Base-by-base conservation (phyloP, 73 alveolate genomes). In the Tetrahymena borealis region DNA sequence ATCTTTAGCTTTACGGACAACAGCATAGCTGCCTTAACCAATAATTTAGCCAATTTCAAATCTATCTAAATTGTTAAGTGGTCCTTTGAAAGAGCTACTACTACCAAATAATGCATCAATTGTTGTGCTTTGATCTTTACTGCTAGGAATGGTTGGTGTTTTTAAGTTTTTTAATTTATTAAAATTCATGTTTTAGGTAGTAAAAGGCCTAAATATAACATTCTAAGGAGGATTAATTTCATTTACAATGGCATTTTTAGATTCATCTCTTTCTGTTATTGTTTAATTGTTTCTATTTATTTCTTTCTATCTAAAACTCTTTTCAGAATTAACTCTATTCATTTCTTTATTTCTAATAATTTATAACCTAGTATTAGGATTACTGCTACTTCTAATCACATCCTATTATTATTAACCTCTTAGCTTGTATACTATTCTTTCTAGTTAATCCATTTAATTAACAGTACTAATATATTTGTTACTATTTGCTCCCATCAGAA, bases 1-100 rank as follows among this genome's bases (percentile, higher is more conserved):
- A 60, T 94, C 96, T 33, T 41, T 38, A 24, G 95, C 97, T 35
- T 31, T 32, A 41, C 94, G 91, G 42, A 96, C 98, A 0, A 40
- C 93, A n/a, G 96, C 98, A 93, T 90, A 96, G 28, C 95, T 96
- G 32, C 98, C 98, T 7, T 39, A n/a, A 9, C 98, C 98, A 33
- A 95, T 60, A 8, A 40, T 94, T 92, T 90, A 94, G 78, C 77
- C 98, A 96, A 91, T 39, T 38, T 38, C 41, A 39, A 38, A 90
- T 39, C 90, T 39, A 39, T 90, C 91, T 15, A 90, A 32, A 33
- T 40, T 90, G 11, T 39, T 90, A 24, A 60, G 35, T 18, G 85
- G n/a, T 6, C 85, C 85, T 60, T n/a, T 60, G 13, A 60, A 60
- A 5, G 85, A 60, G 85, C 85, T 60, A 18, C 85, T 60, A 16